Evolutionary conservation across 139 green algal species (phyloP), one percentile per base, ranked within the genome.

Genomic region (Medakamo hakoo): DNA sequence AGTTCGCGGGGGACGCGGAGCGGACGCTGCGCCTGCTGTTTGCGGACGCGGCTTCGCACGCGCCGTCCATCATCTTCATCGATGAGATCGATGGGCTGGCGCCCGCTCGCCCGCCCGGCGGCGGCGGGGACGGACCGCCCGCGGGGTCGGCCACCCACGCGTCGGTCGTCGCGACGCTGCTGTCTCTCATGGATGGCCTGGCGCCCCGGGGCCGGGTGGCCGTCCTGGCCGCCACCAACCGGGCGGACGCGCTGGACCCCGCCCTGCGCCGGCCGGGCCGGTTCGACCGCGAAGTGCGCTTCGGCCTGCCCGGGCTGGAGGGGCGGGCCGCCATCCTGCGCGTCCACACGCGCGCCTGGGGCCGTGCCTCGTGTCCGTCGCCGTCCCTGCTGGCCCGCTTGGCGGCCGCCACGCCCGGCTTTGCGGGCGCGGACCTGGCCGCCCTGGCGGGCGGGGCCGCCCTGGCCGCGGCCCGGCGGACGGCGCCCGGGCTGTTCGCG

Each of bases 1-100:
- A 95, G 73, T 95, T 90, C 57, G 72, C 71, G 20, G 89, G 89
- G 1, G 89, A 96, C 40, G 84, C 86, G 22, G 89, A 96, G 76
- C 70, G 82, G 22, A 84, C 84, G 30, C 79, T 96, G 66, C 64
- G 88, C 49, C 73, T 90, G 68, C 77, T 93, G 27, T 93, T 93
- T 70, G 78, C 86, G 20, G 82, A 88, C 78, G 82, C 82, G 65
- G 25, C 57, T 27, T 4, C 63, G 62, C 28, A 49, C 9, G 76
- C 82, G 9, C 87, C 87, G 20, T 78, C 78, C 20, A 88, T 95
- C 67, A 87, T 95, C 58, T 94, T 95, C 76, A 79, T 95, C 26
- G 87, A 95, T 68, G 87, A 95, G 79, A 77, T 94, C 28, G 87
- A 94, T 61, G 86, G 78, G 3, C 77, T 93, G 31, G 83, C 77